Percentiles rank a stretch among this genome's conserved stretches.
Conservation (phyloP, 352 stramenopile genomes). For the Globisporangium nunn region DNA sequence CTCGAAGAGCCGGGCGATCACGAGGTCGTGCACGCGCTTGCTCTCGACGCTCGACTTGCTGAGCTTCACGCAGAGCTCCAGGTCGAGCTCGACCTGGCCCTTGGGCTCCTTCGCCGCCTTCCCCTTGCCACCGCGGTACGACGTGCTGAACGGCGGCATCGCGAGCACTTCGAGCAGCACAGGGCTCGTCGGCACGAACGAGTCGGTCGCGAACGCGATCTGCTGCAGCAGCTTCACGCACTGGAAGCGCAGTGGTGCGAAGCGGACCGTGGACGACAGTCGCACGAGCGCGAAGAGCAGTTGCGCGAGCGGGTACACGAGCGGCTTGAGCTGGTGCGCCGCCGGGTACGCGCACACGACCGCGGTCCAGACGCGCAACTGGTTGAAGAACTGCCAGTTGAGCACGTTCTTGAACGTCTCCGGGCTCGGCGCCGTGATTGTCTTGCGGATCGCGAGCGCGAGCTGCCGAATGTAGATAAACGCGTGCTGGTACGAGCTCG, state of each 20-base stretch:
- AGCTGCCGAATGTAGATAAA: slow-evolving; percentile 99
- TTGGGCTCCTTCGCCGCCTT: slow-evolving; percentile 30
- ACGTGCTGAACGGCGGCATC: slow-evolving; percentile 85
- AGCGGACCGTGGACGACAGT: slow-evolving; percentile 71
- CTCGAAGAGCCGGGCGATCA: slow-evolving; percentile 90
- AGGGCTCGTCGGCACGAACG: slow-evolving; percentile 93
- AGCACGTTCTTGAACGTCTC: slow-evolving; percentile 88
- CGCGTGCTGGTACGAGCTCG: slow-evolving; percentile 97
- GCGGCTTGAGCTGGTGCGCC: slow-evolving; percentile 81
- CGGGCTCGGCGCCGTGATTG: slow-evolving; percentile 90
- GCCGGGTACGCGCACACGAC: slow-evolving; percentile 89
- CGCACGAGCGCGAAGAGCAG: slow-evolving; percentile 69
- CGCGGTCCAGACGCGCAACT: slow-evolving; percentile 94
- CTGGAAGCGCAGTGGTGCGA: slow-evolving; percentile 94
- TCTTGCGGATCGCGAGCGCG: slow-evolving; percentile 95
- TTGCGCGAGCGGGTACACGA: slow-evolving; percentile 96
- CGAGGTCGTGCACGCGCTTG: slow-evolving; percentile 84
- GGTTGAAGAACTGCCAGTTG: slow-evolving; percentile 99
- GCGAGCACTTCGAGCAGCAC: slow-evolving; percentile 93
- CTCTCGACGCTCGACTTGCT: slow-evolving; percentile 86
- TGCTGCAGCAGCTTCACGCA: slow-evolving; percentile 96
- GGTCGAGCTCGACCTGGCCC: slow-evolving; percentile 44
- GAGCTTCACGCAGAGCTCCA: slow-evolving; percentile 88
- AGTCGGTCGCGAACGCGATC: slow-evolving; percentile 90
- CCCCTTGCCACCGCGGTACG: slow-evolving; percentile 56